These are phyloP conservation scores for Sedum album DNA, from an alignment of 164 flowering plant species.

Conservation along the genomic window DNA sequence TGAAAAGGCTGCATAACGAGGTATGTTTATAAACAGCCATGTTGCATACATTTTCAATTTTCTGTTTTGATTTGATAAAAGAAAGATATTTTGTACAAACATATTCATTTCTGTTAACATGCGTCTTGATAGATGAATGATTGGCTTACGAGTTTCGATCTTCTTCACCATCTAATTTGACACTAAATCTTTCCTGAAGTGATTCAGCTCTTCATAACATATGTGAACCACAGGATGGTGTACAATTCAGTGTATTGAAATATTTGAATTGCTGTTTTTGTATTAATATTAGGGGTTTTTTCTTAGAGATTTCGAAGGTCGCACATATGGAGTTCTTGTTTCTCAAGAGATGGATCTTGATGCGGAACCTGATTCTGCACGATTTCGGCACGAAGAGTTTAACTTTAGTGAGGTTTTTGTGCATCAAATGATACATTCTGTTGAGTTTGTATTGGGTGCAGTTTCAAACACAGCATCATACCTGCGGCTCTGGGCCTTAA, in stretches of 20 bases:
- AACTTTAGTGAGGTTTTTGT: constrained; percentile 88
- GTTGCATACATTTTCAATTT: background rate
- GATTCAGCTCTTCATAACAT: background rate
- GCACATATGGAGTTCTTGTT: constrained; percentile 70
- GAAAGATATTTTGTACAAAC: background rate
- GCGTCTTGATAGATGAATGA: background rate
- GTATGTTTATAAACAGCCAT: constrained; percentile 19
- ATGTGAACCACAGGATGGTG: no score
- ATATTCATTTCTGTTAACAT: background rate
- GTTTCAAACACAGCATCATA: constrained; percentile 97
- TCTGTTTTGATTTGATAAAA: background rate
- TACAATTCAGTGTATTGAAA: background rate
- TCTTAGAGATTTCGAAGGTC: constrained; percentile 92
- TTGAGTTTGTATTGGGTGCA: constrained; percentile 86
- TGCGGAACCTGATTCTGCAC: constrained; percentile 73
- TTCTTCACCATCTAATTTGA: background rate
- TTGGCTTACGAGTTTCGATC: background rate
- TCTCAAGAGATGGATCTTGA: constrained; percentile 76
- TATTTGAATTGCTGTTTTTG: background rate
- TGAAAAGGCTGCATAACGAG: constrained; percentile 68
- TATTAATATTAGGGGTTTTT: constrained; percentile 5
- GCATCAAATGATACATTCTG: constrained; percentile 94
- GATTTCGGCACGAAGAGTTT: constrained; percentile 70
- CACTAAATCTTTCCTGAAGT: background rate
- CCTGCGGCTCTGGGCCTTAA: constrained; percentile 94